These are phyloP conservation scores for Pythium folliculosum DNA, from an alignment of 352 stramenopile genomes.

Conservation along the genomic window DNA sequence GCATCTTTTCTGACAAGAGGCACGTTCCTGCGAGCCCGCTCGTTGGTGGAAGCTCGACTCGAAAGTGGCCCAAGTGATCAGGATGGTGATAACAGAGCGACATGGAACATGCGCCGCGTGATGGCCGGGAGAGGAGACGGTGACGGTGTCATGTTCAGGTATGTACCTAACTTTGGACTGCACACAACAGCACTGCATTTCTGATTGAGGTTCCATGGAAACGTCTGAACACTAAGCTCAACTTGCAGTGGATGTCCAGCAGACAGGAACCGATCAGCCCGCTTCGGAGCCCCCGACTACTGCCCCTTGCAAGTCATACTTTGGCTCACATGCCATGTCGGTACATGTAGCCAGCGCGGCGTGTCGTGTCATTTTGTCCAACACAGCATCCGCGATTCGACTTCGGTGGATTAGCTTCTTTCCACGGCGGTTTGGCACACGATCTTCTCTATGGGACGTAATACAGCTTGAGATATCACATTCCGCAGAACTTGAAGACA, in stretches of 20 bases:
- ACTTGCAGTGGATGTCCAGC: too few species aligned
- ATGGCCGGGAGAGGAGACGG: background rate
- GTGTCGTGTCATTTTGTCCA: too few species aligned
- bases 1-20: slow-evolving; percentile 25
- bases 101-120: background rate
- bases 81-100: background rate
- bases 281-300: too few species aligned
- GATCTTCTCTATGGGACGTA: background rate
- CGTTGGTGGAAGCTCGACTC: slow-evolving; percentile 13
- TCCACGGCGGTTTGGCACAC: background rate
- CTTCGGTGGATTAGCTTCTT: background rate
- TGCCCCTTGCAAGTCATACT: too few species aligned
- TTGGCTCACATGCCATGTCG: too few species aligned
- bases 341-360: too few species aligned
- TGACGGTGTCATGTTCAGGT: background rate
- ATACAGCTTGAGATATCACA: background rate
- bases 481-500: slow-evolving; percentile 12
- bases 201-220: background rate
- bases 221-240: too few species aligned
- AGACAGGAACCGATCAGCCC: too few species aligned
- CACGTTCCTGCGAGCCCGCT: slow-evolving; percentile 20
- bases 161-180: background rate
- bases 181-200: too few species aligned
- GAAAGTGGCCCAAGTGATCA: background rate
- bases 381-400: too few species aligned